Conservation (phyloP, 176 grass and related monocot genomes). For the Paspalum notatum region DNA sequence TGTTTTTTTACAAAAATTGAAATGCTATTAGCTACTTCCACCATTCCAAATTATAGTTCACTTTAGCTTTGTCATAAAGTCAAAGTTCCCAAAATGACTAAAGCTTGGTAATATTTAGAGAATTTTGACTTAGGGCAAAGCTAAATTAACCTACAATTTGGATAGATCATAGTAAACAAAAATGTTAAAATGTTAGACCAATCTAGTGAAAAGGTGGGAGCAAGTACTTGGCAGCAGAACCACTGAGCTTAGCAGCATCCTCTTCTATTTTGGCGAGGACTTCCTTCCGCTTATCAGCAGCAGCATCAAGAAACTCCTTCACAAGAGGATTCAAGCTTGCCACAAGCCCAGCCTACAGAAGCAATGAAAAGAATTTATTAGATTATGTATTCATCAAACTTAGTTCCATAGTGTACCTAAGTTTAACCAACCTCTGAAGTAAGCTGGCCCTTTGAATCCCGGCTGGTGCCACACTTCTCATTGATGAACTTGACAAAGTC, state of each 20-base stretch:
- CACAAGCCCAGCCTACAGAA: slow-evolving; percentile 70
- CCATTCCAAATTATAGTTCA: not conserved
- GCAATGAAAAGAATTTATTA: not conserved
- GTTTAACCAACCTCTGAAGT: slow-evolving; percentile 58
- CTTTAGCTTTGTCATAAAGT: not conserved
- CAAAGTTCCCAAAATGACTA: not conserved
- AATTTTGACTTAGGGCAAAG: no score
- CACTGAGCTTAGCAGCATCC: slow-evolving; percentile 65
- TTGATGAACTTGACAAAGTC: slow-evolving; percentile 89
- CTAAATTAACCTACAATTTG: slow-evolving; percentile 4
- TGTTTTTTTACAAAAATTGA: no score
- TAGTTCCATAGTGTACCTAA: no score
- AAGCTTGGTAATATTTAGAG: no score
- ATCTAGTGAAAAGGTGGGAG: no score
- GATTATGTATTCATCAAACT: no score
- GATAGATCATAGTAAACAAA: no score
- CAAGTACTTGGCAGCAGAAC: slow-evolving; percentile 67
- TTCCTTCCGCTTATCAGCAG: slow-evolving; percentile 61
- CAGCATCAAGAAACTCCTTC: slow-evolving; percentile 74
- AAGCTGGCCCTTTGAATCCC: slow-evolving; percentile 79
- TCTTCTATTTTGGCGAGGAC: slow-evolving; percentile 73
- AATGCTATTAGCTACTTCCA: no score
- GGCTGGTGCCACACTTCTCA: slow-evolving; percentile 74
- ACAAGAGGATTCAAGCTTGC: slow-evolving; percentile 61
- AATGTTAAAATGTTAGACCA: no score